Evolutionary conservation across 257 asterid species (phyloP).

Genomic region (Plantago ovata): DNA sequence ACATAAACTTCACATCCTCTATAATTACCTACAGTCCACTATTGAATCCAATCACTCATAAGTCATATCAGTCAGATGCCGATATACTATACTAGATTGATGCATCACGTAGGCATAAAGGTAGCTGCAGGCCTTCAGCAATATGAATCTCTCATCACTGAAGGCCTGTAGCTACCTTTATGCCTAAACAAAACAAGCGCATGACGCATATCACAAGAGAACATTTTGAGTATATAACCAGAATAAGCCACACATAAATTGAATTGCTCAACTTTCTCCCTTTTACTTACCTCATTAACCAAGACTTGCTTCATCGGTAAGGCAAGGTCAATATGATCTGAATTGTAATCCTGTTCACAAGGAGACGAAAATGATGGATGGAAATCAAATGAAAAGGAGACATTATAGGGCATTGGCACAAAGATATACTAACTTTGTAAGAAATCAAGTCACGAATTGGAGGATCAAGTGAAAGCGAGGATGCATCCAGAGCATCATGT

Average conservation of each 20-base stretch:
- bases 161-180: no score
- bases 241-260: neutral
- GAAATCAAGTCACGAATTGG: slow-evolving; percentile 55
- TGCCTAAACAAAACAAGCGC: neutral
- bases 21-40: slow-evolving; percentile 2
- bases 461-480: slow-evolving; percentile 73
- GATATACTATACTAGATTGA: no score
- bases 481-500: slow-evolving; percentile 53
- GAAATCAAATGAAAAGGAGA: slow-evolving; percentile 18
- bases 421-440: slow-evolving; percentile 55
- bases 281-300: slow-evolving; percentile 78
- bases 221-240: neutral
- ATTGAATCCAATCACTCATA: neutral
- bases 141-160: no score
- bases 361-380: slow-evolving; percentile 9
- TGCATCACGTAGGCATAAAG: no score
- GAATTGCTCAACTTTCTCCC: slow-evolving; percentile 6
- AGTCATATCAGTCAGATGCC: no score
- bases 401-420: slow-evolving; percentile 6
- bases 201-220: neutral
- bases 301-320: slow-evolving; percentile 73
- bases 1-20: neutral
- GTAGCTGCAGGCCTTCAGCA: no score
- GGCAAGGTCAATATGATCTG: slow-evolving; percentile 64
- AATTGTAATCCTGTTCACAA: slow-evolving; percentile 58